phyloP scores from a whole-genome alignment of 768 basidiomycete species.

The Suillus decipiens region DNA sequence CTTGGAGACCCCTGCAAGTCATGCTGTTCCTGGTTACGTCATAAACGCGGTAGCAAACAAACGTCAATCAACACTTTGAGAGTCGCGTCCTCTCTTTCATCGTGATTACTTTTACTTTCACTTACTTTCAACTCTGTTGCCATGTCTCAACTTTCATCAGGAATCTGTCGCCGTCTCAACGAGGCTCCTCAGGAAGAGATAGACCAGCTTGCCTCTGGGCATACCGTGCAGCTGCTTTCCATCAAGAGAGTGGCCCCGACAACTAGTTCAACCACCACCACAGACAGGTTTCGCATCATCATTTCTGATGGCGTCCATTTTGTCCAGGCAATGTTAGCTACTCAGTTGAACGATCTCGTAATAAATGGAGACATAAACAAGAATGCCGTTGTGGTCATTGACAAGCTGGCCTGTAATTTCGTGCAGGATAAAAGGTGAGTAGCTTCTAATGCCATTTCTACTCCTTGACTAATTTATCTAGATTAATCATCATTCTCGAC shows the following conservation, averaged over 20 bases:
- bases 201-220: conserved; percentile 32
- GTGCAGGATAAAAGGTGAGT: conserved; percentile 83
- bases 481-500: conserved; percentile 80
- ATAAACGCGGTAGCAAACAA: conserved; percentile 15
- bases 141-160: conserved; percentile 58
- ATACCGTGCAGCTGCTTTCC: conserved; percentile 78
- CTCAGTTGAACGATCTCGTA: conserved; percentile 80
- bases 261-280: conserved; percentile 31
- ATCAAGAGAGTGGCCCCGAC: conserved; percentile 68
- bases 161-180: conserved; percentile 54
- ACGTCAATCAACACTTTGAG: conserved; percentile 10
- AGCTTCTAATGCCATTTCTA: conserved; percentile 1
- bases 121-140: neutral
- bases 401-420: conserved; percentile 77
- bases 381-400: conserved; percentile 67
- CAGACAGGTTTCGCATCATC: conserved; percentile 77
- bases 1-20: neutral
- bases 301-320: conserved; percentile 88
- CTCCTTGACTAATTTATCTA: conserved; percentile 30
- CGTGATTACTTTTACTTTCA: neutral
- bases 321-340: conserved; percentile 93
- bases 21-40: conserved; percentile 7
- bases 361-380: conserved; percentile 62
- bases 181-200: conserved; percentile 36
- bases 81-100: conserved; percentile 4